Percentiles rank a stretch among this genome's conserved stretches.
phyloP scores from a whole-genome alignment of 2,329 filamentous ascomycete genomes.

The Pestalotiopsis sp. region DNA sequence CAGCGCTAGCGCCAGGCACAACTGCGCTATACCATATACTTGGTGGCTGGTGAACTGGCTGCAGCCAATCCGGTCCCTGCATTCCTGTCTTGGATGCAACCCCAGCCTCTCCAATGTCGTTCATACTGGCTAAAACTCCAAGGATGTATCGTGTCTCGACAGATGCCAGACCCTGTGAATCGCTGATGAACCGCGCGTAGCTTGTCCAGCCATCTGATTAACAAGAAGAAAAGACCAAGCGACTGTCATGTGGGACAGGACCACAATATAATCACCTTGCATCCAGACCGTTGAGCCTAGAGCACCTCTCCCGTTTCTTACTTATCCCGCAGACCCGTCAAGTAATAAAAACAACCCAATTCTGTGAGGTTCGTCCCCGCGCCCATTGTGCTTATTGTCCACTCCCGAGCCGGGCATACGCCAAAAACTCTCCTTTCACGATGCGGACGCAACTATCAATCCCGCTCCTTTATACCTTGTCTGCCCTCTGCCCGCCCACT shows the following conservation, averaged over 20 bases:
- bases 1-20: constrained; percentile 11
- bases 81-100: neutral
- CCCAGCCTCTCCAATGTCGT: neutral
- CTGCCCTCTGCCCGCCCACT: constrained; percentile 22
- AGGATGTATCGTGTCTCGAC: neutral
- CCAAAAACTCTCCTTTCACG: constrained; percentile 19
- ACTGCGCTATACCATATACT: neutral
- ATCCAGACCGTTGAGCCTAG: neutral
- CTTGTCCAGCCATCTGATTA: constrained; percentile 12
- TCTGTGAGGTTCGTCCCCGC: constrained; percentile 3
- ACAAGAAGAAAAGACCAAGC: neutral
- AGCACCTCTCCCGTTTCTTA: neutral
- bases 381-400: neutral
- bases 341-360: neutral
- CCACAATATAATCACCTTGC: constrained; percentile 9
- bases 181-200: neutral
- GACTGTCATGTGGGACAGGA: neutral
- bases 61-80: constrained; percentile 4
- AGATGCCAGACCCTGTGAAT: neutral
- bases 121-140: neutral
- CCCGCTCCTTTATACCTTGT: constrained; percentile 27
- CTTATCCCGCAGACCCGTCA: constrained; percentile 8
- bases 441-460: constrained; percentile 32
- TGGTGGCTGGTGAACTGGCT: constrained; percentile 1
- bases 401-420: neutral